Base-by-base conservation (phyloP, 257 asterid genomes). In the Agastache rugosa region DNA sequence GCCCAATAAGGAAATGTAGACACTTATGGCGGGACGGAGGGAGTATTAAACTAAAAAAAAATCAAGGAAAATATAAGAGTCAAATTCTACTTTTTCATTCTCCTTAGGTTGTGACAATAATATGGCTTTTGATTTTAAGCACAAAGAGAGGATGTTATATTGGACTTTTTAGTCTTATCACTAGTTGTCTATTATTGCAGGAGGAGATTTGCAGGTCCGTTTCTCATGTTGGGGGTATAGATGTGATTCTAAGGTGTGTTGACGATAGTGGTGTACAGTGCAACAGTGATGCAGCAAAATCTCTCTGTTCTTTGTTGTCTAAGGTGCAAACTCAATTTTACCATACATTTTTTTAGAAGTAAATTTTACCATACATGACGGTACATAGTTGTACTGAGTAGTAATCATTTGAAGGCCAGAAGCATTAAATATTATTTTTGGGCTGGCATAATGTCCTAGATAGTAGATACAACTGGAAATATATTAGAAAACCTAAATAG, bases 141-240 rank as follows among this genome's bases (percentile, higher is more conserved):
- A 54, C 69, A 37, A 47, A 16, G 67, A 44, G 39, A 63, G 59
- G 37, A 64, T 73, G 19, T 69, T 55, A 51, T 41, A 34, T 71
- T 55, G 69, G 63, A 54, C n/a, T 37, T 75, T 79, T 71, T 12
- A 51, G 4, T 37, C 22, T 41, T 63, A 17, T 75, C 44, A 29
- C 44, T 31, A 41, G 56, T 39, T 72, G 47, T 63, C 62, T 81
- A 17, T 72, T 22, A 37, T 60, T 75, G 82, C 90, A 94, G 97
- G 99, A 94, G 23, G 99, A 94, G 70, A 90, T 94, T 81, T 94
- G 99, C 90, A 87, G 88, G 85, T 83, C 96, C 41, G 81, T 90
- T 67, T 93, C 97, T 75, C 72, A 85, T 62, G 70, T 55, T 64
- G 96, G 96, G 65, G 98, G 99, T 73, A 84, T 94, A 76, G 97